These are phyloP conservation scores for Claviceps monticola DNA, from an alignment of 2,329 filamentous ascomycete genomes.

Conservation along the genomic window DNA sequence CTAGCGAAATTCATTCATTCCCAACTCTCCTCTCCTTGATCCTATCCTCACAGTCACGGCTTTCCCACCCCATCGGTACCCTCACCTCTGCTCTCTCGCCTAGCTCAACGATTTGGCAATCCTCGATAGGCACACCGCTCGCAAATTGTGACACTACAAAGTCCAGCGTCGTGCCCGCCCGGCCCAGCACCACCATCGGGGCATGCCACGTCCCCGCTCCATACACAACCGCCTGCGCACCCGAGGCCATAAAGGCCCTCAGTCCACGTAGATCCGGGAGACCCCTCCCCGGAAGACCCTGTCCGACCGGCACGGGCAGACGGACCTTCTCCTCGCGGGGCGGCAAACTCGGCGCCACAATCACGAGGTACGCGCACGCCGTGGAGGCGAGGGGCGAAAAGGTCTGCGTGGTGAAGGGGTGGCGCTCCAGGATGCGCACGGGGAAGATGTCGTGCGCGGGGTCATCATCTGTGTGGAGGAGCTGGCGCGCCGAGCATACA, in stretches of 20 bases:
- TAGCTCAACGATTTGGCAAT: conserved; percentile 66
- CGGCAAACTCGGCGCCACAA: conserved; percentile 70
- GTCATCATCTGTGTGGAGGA: conserved; percentile 8
- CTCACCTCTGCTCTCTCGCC: conserved; percentile 22
- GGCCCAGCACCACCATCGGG: conserved; percentile 80
- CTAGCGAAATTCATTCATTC: no score
- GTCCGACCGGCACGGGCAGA: conserved; percentile 15
- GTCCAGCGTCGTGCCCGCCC: conserved; percentile 45
- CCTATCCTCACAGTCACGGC: conserved; percentile 1
- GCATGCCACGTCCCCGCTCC: conserved; percentile 88
- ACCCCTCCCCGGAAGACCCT: conserved; percentile 41
- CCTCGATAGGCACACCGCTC: conserved; percentile 69
- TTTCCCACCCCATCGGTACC: conserved; percentile 13
- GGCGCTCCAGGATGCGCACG: conserved; percentile 67
- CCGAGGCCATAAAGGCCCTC: conserved; percentile 65
- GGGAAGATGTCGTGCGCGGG: conserved; percentile 30
- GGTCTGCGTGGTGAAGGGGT: conserved; percentile 89
- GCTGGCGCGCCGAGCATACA: conserved; percentile 44
- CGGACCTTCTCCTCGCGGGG: conserved; percentile 16
- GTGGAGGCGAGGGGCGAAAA: conserved; percentile 62
- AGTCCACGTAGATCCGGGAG: conserved; percentile 60
- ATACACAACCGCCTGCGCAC: conserved; percentile 79
- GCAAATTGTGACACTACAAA: conserved; percentile 85
- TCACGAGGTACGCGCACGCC: conserved; percentile 56
- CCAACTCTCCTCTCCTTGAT: no score